These are phyloP conservation scores for Apiospora hydei DNA, from an alignment of 2,329 filamentous ascomycete species.

Conservation along the genomic window DNA sequence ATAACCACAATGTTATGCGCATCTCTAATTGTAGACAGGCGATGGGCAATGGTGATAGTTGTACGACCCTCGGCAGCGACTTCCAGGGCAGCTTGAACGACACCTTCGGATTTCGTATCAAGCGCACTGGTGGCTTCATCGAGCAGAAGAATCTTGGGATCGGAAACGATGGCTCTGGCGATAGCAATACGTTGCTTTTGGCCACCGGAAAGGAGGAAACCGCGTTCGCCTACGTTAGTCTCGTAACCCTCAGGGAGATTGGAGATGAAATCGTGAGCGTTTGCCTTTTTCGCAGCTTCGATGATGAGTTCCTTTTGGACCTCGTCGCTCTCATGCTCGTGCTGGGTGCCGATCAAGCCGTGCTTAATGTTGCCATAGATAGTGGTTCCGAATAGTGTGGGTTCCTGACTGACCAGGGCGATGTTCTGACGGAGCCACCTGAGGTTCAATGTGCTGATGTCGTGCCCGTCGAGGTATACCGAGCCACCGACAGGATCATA, in stretches of 20 bases:
- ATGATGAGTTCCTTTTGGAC: slow-evolving; percentile 75
- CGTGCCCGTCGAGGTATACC: slow-evolving; percentile 82
- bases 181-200: slow-evolving; percentile 98
- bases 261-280: slow-evolving; percentile 91
- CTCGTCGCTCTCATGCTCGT: slow-evolving; percentile 73
- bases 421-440: slow-evolving; percentile 93
- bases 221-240: slow-evolving; percentile 94
- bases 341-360: slow-evolving; percentile 84
- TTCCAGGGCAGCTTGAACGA: slow-evolving; percentile 92
- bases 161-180: slow-evolving; percentile 86
- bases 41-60: slow-evolving; percentile 95
- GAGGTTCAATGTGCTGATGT: slow-evolving; percentile 83
- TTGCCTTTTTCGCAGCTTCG: slow-evolving; percentile 86
- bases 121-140: slow-evolving; percentile 95
- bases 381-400: slow-evolving; percentile 86
- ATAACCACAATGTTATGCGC: slow-evolving; percentile 98
- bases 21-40: slow-evolving; percentile 90
- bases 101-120: slow-evolving; percentile 92
- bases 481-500: slow-evolving; percentile 86
- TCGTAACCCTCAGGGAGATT: slow-evolving; percentile 87
- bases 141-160: slow-evolving; percentile 89
- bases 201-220: slow-evolving; percentile 90
- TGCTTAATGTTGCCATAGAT: slow-evolving; percentile 92
- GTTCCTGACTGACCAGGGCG: slow-evolving; percentile 91
- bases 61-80: slow-evolving; percentile 85